A percentile compares a stretch with the other conserved stretches of the same genome.
Conservation (phyloP, 1,139 yeast species). For the Taiozyma onychis region DNA sequence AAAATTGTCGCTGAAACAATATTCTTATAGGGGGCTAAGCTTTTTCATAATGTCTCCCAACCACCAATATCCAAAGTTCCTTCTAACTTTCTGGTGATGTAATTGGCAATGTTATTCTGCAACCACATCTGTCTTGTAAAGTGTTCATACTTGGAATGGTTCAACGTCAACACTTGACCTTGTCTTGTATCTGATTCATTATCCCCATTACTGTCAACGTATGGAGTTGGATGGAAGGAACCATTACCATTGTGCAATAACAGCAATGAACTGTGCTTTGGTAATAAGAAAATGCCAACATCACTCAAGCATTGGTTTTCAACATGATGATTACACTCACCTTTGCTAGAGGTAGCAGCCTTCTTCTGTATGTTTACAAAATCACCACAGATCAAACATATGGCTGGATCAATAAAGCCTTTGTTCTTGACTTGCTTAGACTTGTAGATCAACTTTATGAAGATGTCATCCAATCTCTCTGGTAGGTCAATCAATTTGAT, state of each 20-base stretch:
- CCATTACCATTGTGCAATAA: conserved; percentile 69
- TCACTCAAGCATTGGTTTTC: conserved; percentile 61
- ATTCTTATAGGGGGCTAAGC: too few relatives aligned
- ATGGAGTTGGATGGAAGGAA: conserved; percentile 81
- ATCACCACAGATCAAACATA: conserved; percentile 79
- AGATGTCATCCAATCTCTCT: conserved; percentile 62
- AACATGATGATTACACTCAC: conserved; percentile 66
- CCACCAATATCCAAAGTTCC: conserved; percentile 84
- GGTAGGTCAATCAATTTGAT: conserved; percentile 57
- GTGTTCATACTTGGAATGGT: conserved; percentile 58
- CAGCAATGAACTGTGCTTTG: conserved; percentile 68
- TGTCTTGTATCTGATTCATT: conserved; percentile 68
- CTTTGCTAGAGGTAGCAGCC: conserved; percentile 44
- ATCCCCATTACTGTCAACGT: conserved; percentile 83
- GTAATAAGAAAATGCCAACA: conserved; percentile 74
- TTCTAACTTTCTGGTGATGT: conserved; percentile 75
- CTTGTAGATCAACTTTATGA: conserved; percentile 48
- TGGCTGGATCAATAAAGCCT: conserved; percentile 67
- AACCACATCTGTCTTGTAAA: conserved; percentile 69
- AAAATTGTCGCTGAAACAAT: too few relatives aligned
- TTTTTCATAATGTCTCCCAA: conserved; percentile 75
- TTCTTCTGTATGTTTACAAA: conserved; percentile 61
- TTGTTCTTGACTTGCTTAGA: conserved; percentile 27
- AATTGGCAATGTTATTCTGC: conserved; percentile 72
- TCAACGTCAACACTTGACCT: conserved; percentile 67